Base-by-base conservation (phyloP, 306 rosid species). In the Rosa multiflora region DNA sequence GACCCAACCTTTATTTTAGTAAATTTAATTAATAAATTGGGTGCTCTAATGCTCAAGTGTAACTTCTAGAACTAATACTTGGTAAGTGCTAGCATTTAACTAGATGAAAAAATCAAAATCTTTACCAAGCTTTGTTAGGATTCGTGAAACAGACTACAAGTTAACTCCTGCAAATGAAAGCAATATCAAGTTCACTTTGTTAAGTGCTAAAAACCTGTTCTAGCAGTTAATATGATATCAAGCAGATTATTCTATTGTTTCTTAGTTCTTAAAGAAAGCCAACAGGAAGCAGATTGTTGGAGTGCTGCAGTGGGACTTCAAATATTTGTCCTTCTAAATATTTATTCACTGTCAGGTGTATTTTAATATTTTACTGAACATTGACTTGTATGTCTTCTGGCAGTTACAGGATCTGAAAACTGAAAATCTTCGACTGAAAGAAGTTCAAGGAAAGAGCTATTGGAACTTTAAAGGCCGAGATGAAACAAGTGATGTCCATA, bases 351-450 rank as follows among this genome's bases (percentile, higher is more conserved):
- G n/a, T 17, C 11, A 61, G 26, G 63, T 78, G 80, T 66, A 51
- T 73, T 76, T 66, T 55, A 66, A 17, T 79, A 37, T 67, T 67
- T 74, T 17, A 9, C 56, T 18, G 64, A 59, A 14, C 79, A n/a
- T 17, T 55, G 63, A 42, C 51, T 78, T 40, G 6, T 48, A 5
- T 78, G 20, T 68, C 68, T 68, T 72, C 49, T 76, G 62, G 68
- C 89, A 95, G 99, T 78, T 92, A 75, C 85, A 78, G 70, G 80
- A 83, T 48, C 74, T 91, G 81, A 88, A 59, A 70, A 79, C 73
- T 4, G 94, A 95, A 83, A 91, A 91, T 75, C 89, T 79, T 44
- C 78, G 80, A 74, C 87, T 87, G 74, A 84, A 72, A 83, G 95
- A 95, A 88, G 77, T 83, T 62, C 88, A 82, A 49, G 88, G 85